phyloP scores from a whole-genome alignment of 495 filamentous ascomycete species.

The Neurospora sublineolata region DNA sequence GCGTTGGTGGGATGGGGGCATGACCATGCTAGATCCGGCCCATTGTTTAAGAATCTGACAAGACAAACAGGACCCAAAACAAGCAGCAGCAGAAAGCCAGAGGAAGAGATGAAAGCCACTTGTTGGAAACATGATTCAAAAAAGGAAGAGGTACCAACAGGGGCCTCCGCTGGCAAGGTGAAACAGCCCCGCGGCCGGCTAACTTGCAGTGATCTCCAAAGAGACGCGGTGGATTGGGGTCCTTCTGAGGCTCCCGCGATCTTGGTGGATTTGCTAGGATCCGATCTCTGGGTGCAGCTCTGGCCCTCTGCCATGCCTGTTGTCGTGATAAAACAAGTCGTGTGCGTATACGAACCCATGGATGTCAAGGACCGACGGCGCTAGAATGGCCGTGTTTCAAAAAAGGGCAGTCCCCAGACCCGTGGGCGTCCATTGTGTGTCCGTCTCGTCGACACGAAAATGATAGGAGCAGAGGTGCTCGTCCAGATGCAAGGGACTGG shows the following conservation, averaged over 20 bases:
- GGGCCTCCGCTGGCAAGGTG: background rate
- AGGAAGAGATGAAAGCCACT: background rate
- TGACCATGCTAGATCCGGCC: background rate
- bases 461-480: background rate
- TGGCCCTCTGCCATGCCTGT: background rate
- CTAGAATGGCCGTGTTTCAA: background rate
- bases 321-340: background rate
- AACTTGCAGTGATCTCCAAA: slow-evolving; percentile 7
- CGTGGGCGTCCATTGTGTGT: background rate
- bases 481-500: slow-evolving; percentile 6
- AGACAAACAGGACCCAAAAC: background rate
- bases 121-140: background rate
- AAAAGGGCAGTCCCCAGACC: background rate
- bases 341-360: background rate
- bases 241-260: background rate
- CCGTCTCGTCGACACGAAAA: background rate
- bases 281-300: background rate
- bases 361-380: background rate
- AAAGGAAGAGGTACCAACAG: background rate
- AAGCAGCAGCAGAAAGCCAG: background rate
- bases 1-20: background rate
- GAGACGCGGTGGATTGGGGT: slow-evolving; percentile 5
- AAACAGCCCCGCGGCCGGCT: background rate
- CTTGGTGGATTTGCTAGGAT: background rate
- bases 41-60: background rate